Percentiles rank a stretch among this genome's conserved stretches.
phyloP scores from a whole-genome alignment of 1,139 yeast species.

The Scheffersomyces cryptocercus region DNA sequence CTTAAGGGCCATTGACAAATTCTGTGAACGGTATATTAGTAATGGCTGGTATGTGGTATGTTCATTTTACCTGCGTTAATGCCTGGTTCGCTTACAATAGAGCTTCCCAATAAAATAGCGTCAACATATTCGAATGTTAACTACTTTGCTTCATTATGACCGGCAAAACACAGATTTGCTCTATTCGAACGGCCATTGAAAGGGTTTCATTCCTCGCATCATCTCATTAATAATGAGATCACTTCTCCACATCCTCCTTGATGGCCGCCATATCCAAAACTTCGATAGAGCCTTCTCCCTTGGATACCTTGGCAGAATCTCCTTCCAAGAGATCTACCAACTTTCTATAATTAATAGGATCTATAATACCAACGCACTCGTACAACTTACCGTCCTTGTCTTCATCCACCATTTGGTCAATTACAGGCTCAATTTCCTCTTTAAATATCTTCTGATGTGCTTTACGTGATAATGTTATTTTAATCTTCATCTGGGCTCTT shows the following conservation, averaged over 20 bases:
- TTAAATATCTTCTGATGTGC: slow-evolving; percentile 48
- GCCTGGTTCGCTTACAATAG: too few relatives aligned
- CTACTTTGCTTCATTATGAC: not conserved
- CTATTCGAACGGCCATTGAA: not conserved
- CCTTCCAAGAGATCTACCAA: slow-evolving; percentile 64
- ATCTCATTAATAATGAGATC: too few relatives aligned
- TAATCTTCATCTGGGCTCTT: slow-evolving; percentile 90
- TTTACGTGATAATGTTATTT: slow-evolving; percentile 52
- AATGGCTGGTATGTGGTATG: too few relatives aligned
- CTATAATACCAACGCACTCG: slow-evolving; percentile 74
- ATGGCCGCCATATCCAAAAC: slow-evolving; percentile 89
- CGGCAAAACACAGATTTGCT: not conserved
- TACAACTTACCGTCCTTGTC: slow-evolving; percentile 48
- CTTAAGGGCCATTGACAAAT: too few relatives aligned
- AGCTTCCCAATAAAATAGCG: too few relatives aligned
- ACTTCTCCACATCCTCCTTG: slow-evolving; percentile 40
- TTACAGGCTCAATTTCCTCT: slow-evolving; percentile 50
- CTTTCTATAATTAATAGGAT: slow-evolving; percentile 81
- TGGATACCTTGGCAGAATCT: slow-evolving; percentile 45
- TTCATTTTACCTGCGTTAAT: too few relatives aligned
- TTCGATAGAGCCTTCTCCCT: slow-evolving; percentile 69
- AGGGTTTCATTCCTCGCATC: too few relatives aligned
- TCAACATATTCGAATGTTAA: too few relatives aligned
- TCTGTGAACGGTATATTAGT: too few relatives aligned
- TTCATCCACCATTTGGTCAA: slow-evolving; percentile 59